These are phyloP conservation scores for Aethionema arabicum DNA, from an alignment of 345 rosid genomes.

Conservation along the genomic window DNA sequence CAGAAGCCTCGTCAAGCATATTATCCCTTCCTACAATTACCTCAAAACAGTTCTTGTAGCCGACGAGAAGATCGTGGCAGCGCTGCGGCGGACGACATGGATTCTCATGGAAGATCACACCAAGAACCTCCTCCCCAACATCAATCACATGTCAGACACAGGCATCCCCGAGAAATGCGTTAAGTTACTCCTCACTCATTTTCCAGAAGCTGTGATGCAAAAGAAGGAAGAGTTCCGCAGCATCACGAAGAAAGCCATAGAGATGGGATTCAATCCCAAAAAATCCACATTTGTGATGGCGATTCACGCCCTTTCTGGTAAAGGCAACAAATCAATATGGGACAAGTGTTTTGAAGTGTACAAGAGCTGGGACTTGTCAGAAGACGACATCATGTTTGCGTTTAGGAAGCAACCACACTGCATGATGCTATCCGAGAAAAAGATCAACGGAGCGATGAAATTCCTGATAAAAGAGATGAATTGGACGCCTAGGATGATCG, in stretches of 20 bases:
- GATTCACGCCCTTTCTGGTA: constrained; percentile 43
- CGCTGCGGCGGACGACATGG: constrained; percentile 44
- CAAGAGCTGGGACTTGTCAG: constrained; percentile 56
- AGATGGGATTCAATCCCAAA: constrained; percentile 52
- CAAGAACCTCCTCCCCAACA: constrained; percentile 46
- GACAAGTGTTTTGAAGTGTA: constrained; percentile 47
- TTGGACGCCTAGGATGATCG: constrained; percentile 36
- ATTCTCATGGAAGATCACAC: constrained; percentile 43
- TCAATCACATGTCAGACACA: constrained; percentile 32
- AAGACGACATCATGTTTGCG: constrained; percentile 43
- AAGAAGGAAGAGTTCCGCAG: constrained; percentile 36
- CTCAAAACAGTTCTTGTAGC: constrained; percentile 38
- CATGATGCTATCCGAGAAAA: constrained; percentile 53
- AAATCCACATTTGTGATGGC: constrained; percentile 50
- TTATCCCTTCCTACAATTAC: constrained; percentile 43
- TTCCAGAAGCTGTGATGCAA: constrained; percentile 51
- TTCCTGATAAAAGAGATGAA: constrained; percentile 52
- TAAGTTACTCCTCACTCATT: constrained; percentile 45
- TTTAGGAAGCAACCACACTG: constrained; percentile 53
- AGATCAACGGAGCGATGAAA: constrained; percentile 46
- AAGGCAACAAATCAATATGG: constrained; percentile 45
- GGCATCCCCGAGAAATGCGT: constrained; percentile 44
- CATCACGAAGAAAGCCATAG: constrained; percentile 38
- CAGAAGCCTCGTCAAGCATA: constrained; percentile 40
- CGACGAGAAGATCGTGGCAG: constrained; percentile 39